Evolutionary conservation across 192 early-diverging fungal genomes (phyloP).

Genomic region (Kappamyces sp.): DNA sequence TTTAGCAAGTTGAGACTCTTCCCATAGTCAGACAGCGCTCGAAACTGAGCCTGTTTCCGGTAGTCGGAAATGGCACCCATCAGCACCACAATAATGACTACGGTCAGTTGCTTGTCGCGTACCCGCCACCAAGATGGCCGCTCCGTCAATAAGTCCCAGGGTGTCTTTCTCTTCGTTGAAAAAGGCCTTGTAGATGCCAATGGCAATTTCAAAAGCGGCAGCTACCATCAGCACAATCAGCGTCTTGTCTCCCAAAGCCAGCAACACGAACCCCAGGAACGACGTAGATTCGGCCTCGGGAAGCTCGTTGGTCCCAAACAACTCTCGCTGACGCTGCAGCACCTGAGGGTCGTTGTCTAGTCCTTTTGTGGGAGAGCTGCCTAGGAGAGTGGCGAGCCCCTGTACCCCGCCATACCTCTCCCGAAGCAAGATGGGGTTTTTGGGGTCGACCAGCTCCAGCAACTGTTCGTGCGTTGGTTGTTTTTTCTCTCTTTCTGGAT

Average conservation of each 20-base stretch:
- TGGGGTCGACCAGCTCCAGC: conserved; percentile 36
- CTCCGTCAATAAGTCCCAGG: conserved; percentile 56
- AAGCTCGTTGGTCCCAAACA: conserved; percentile 35
- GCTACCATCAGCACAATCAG: conserved; percentile 84
- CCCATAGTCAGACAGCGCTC: conserved; percentile 41
- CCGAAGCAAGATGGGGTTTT: conserved; percentile 26
- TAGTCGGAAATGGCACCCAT: conserved; percentile 79
- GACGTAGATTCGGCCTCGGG: conserved; percentile 27
- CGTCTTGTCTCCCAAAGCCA: conserved; percentile 46
- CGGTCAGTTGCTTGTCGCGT: conserved; percentile 19
- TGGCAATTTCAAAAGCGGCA: conserved; percentile 70
- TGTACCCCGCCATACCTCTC: conserved; percentile 26
- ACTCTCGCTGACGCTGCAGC: background rate
- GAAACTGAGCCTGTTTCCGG: conserved; percentile 49
- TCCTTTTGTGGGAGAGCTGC: conserved; percentile 8
- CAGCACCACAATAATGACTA: conserved; percentile 83
- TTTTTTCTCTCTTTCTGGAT: too few relatives aligned
- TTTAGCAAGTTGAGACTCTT: conserved; percentile 30
- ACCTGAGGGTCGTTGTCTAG: background rate
- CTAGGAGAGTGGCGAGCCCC: conserved; percentile 16
- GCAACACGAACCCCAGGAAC: conserved; percentile 33
- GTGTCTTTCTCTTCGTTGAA: conserved; percentile 58
- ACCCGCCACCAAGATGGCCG: conserved; percentile 72
- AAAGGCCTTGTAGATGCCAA: conserved; percentile 80
- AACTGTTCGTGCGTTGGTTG: conserved; percentile 13